Evolutionary conservation across 352 stramenopile genomes (phyloP), one percentile per base, ranked within the genome.

Genomic region (Peronospora destructor): DNA sequence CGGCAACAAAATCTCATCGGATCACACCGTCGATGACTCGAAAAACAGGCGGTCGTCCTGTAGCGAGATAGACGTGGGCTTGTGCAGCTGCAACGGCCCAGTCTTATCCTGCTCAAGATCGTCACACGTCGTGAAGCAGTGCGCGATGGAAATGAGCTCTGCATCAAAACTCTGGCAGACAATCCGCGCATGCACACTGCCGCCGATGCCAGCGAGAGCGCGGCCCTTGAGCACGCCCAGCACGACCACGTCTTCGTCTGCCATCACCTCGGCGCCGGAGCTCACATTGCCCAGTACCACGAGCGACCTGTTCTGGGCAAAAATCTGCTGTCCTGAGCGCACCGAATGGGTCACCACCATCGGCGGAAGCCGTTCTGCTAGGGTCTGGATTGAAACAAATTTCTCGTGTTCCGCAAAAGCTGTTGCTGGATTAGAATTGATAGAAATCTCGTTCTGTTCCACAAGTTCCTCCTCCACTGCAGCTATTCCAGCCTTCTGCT

Each of bases 41-140:
- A 88, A 88, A 53, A 76, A 56, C 44, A 88, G 56, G 6, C 63
- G 66, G 53, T 88, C 66, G 52, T 84, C 64, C 43, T 71, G 57
- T 16, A 89, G 62, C n/a, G 54, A 70, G 13, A 86, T 66, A 41
- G 60, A 53, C 35, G 78, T 87, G 26, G 78, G 66, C 54, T 80
- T 73, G 49, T 74, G 52, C 49, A 61, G 66, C 30, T 66, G 71
- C 50, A 87, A 51, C 43, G 64, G 54, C 23, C 39, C 61, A 21
- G 60, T 68, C 44, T 72, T 49, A 11, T 64, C 59, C 45, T 68
- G 56, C 47, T 69, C 64, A 29, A 86, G 52, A 36, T 75, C 76
- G 56, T 95, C 83, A 56, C 79, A 93, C n/a, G 85, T 95, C 29
- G 85, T 95, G 52, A 95, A 95, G 57, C 84, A 81, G 59, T 95